Evolutionary conservation across 331 rosid genomes (phyloP).

Genomic region (Phaseolus coccineus): DNA sequence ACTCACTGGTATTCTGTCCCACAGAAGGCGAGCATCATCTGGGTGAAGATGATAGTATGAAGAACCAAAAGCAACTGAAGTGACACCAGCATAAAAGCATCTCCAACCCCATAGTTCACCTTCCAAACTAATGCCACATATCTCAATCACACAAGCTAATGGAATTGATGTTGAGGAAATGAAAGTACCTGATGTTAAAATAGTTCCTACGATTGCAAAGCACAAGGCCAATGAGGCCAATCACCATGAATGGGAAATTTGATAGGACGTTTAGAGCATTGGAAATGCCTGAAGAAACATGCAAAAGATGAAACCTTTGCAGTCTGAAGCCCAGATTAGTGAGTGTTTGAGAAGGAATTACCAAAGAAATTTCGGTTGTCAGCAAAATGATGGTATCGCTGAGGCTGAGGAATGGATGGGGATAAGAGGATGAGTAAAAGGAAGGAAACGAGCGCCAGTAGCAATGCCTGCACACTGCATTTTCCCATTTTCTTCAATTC

Average conservation of each 20-base stretch:
- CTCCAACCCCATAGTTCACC: slow-evolving; percentile 92
- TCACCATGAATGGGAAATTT: slow-evolving; percentile 73
- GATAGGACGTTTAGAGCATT: slow-evolving; percentile 80
- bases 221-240: slow-evolving; percentile 76
- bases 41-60: slow-evolving; percentile 90
- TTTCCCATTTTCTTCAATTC: slow-evolving; percentile 43
- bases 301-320: not conserved
- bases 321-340: no score
- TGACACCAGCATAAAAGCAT: slow-evolving; percentile 71
- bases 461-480: slow-evolving; percentile 50
- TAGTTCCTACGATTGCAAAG: slow-evolving; percentile 62
- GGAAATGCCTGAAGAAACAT: slow-evolving; percentile 71
- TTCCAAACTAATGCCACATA: slow-evolving; percentile 58
- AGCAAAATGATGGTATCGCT: slow-evolving; percentile 83
- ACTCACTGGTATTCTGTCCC: slow-evolving; percentile 93
- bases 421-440: slow-evolving; percentile 64
- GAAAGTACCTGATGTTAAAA: slow-evolving; percentile 65
- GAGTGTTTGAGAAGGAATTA: slow-evolving; percentile 17
- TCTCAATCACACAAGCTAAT: slow-evolving; percentile 11
- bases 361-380: slow-evolving; percentile 80
- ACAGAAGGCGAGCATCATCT: slow-evolving; percentile 75
- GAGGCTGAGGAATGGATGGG: slow-evolving; percentile 82
- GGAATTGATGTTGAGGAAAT: slow-evolving; percentile 14
- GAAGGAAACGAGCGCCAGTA: slow-evolving; percentile 54
- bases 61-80: slow-evolving; percentile 78